Percentiles rank a stretch among this genome's conserved stretches.
These are phyloP conservation scores for Paxillus rubicundulus DNA, from an alignment of 768 basidiomycete genomes.

Conservation along the genomic window DNA sequence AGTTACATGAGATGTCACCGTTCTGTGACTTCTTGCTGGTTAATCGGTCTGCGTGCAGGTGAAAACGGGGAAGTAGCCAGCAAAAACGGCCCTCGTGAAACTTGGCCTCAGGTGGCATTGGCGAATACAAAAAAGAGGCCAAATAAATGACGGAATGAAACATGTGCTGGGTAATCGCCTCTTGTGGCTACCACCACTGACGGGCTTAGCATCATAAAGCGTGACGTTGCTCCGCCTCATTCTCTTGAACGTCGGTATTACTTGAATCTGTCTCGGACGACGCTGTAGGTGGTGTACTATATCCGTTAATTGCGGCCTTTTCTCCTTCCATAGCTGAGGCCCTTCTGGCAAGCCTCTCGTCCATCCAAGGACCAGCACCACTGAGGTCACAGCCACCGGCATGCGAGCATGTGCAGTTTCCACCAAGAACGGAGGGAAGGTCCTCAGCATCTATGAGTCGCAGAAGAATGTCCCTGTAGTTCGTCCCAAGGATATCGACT, in stretches of 20 bases:
- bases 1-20: neutral
- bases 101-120: no score
- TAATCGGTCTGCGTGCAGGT: neutral
- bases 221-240: neutral
- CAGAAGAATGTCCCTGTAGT: slow-evolving; percentile 57
- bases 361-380: slow-evolving; percentile 70
- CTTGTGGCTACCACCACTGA: neutral
- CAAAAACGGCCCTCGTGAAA: no score
- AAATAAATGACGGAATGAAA: no score
- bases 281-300: neutral
- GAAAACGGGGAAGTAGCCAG: no score
- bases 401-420: slow-evolving; percentile 58
- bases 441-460: slow-evolving; percentile 61
- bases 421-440: slow-evolving; percentile 60
- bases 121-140: no score
- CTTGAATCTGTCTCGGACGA: slow-evolving; percentile 6
- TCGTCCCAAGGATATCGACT: slow-evolving; percentile 59
- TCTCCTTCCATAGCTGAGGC: slow-evolving; percentile 1
- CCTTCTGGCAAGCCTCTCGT: slow-evolving; percentile 40
- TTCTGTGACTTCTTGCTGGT: slow-evolving; percentile 3
- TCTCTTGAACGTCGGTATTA: slow-evolving; percentile 3
- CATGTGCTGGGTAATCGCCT: neutral
- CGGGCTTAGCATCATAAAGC: slow-evolving; percentile 10
- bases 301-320: neutral
- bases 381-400: slow-evolving; percentile 59